These are phyloP conservation scores for Pseudonitzschia pungens DNA, from an alignment of 108 stramenopile genomes.

Conservation along the genomic window DNA sequence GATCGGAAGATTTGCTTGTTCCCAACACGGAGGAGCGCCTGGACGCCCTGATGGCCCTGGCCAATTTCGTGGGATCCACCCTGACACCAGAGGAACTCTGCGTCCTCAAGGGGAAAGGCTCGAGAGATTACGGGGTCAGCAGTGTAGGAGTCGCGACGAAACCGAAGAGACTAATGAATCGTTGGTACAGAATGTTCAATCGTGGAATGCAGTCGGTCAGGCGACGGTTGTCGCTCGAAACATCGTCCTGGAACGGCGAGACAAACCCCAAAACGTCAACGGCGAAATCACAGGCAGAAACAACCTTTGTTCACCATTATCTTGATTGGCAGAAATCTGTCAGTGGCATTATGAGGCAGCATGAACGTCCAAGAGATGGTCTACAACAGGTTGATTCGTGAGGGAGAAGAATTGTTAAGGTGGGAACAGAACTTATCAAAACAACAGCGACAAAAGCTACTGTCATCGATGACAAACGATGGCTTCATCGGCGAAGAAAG, in stretches of 20 bases:
- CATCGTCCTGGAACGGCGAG: not conserved
- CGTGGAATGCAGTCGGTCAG: not conserved
- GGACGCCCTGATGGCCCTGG: conserved; percentile 12
- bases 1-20: conserved; percentile 35
- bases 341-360: too few species aligned
- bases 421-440: not conserved
- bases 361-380: too few species aligned
- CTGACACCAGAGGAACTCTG: conserved; percentile 23
- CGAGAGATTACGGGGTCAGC: not conserved
- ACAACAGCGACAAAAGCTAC: not conserved
- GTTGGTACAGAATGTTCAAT: too few species aligned
- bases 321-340: too few species aligned
- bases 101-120: conserved; percentile 16
- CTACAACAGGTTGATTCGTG: too few species aligned
- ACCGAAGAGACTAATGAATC: not conserved
- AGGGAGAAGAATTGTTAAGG: too few species aligned
- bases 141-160: not conserved
- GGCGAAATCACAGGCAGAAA: too few species aligned
- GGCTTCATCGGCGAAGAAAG: not conserved
- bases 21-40: conserved; percentile 15
- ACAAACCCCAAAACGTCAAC: too few species aligned
- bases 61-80: conserved; percentile 30
- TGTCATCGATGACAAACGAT: not conserved
- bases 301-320: too few species aligned
- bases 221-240: too few species aligned